Conservation (phyloP, 1,284 basidiomycete species). For the Cerioporus squamosus region DNA sequence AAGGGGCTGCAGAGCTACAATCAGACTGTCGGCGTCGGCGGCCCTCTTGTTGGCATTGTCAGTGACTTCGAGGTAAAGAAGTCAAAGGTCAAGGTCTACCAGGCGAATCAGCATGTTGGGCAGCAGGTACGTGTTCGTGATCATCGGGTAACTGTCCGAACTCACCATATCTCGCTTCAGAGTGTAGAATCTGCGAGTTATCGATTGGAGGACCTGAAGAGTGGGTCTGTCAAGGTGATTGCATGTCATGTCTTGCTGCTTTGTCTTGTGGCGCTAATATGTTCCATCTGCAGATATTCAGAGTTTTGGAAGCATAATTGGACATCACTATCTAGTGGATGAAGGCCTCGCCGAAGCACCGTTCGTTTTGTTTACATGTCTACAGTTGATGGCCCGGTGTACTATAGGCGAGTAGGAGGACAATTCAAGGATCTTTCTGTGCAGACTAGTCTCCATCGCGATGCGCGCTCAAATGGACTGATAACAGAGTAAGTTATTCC, state of each 20-base stretch:
- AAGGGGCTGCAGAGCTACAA: constrained; percentile 80
- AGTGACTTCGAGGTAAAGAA: constrained; percentile 86
- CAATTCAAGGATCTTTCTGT: not conserved
- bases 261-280: not conserved
- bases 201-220: constrained; percentile 88
- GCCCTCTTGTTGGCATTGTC: constrained; percentile 76
- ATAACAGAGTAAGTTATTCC: no score
- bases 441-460: not conserved
- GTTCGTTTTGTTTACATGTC: not conserved
- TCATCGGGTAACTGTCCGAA: constrained; percentile 1
- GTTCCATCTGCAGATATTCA: constrained; percentile 27
- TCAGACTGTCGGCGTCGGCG: constrained; percentile 59
- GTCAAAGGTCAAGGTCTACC: constrained; percentile 81
- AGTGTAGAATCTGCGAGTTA: constrained; percentile 84
- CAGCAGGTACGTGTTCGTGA: constrained; percentile 57
- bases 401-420: not conserved
- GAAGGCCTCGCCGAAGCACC: not conserved
- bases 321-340: not conserved
- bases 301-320: constrained; percentile 32
- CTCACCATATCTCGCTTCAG: constrained; percentile 38
- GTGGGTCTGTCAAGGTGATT: constrained; percentile 74
- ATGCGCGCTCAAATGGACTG: no score
- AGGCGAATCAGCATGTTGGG: constrained; percentile 81
- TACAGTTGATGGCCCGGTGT: not conserved
- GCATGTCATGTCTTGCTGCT: not conserved